phyloP scores from a whole-genome alignment of 495 filamentous ascomycete species.

The Aspergillus sclerotiicarbonarius region DNA sequence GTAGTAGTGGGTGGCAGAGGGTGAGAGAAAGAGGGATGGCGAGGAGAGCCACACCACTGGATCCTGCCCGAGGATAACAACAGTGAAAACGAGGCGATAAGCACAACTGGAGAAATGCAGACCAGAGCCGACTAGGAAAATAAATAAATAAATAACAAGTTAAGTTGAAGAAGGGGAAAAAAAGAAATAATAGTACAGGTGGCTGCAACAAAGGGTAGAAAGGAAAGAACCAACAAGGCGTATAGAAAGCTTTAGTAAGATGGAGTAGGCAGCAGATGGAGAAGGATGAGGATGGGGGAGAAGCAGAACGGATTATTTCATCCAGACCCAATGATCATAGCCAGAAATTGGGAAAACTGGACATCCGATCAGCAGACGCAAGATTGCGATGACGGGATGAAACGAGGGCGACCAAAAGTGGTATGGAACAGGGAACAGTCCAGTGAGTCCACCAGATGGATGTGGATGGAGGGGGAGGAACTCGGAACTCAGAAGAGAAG shows the following conservation, averaged over 20 bases:
- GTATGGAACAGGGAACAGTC: not conserved
- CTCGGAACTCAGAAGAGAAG: not conserved
- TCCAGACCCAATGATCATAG: constrained; percentile 3
- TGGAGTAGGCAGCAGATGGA: not conserved
- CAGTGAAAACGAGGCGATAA: not conserved
- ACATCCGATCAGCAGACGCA: not conserved
- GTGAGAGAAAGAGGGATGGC: not conserved
- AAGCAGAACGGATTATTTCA: constrained; percentile 6
- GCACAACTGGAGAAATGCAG: not conserved
- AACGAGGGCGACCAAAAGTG: not conserved
- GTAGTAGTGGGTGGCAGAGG: not conserved
- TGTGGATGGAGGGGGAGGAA: not conserved
- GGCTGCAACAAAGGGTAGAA: not conserved
- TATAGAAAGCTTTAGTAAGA: not conserved
- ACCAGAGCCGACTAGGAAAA: no score
- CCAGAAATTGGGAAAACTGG: not conserved
- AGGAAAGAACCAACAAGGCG: not conserved
- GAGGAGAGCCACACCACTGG: not conserved
- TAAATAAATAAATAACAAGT: no score
- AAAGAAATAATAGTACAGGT: no score
- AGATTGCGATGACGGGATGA: constrained; percentile 1
- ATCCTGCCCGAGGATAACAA: not conserved
- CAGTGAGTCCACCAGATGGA: not conserved
- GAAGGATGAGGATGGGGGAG: not conserved
- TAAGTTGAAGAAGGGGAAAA: no score